phyloP scores from a whole-genome alignment of 306 rosid genomes.

The Quercus berberidifolia region DNA sequence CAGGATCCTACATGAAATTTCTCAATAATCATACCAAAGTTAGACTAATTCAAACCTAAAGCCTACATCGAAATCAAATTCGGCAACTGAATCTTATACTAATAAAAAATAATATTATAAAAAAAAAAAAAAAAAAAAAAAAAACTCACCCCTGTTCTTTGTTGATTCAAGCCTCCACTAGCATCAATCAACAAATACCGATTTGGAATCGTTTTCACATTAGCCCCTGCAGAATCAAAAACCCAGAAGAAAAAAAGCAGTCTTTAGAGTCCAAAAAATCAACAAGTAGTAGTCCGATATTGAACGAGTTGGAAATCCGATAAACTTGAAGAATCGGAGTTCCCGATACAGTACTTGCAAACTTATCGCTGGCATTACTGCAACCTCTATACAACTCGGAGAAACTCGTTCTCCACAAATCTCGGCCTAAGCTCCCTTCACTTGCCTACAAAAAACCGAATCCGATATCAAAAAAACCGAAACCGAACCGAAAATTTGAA shows the following conservation, averaged over 20 bases:
- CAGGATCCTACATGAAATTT: too few relatives aligned
- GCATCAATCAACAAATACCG: constrained; percentile 72
- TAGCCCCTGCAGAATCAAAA: constrained; percentile 50
- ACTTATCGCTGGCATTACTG: constrained; percentile 49
- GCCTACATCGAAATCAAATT: too few relatives aligned
- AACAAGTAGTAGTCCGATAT: too few relatives aligned
- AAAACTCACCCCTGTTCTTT: constrained; percentile 86
- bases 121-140: not conserved
- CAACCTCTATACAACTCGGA: constrained; percentile 54
- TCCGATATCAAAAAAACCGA: not conserved
- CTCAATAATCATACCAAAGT: too few relatives aligned
- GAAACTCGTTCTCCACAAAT: constrained; percentile 58
- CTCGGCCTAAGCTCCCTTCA: constrained; percentile 45
- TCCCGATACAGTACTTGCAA: constrained; percentile 37
- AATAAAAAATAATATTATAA: not conserved
- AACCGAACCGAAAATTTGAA: not conserved
- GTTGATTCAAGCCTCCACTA: constrained; percentile 95
- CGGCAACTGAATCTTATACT: not conserved
- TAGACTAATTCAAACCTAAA: too few relatives aligned
- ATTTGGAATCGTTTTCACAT: constrained; percentile 57
- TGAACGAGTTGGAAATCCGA: too few relatives aligned
- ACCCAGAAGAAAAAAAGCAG: not conserved
- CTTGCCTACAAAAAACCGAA: constrained; percentile 21
- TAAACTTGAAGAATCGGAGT: too few relatives aligned
- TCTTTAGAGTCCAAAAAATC: too few relatives aligned